Conservation (phyloP, 768 basidiomycete species). For the Suillus clintonianus region DNA sequence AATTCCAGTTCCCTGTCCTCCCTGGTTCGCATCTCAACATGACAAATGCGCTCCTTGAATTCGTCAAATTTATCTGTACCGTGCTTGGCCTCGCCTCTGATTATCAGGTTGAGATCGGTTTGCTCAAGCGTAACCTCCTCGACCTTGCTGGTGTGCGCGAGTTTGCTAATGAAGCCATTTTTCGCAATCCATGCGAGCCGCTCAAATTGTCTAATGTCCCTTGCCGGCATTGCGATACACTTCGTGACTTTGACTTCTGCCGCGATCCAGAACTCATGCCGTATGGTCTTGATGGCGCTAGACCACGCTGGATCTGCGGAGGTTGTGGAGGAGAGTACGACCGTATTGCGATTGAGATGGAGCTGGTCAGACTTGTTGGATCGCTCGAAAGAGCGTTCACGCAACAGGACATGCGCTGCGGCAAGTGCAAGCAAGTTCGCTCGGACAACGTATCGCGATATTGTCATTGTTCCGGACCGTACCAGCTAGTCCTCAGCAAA, state of each 20-base stretch:
- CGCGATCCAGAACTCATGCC: constrained; percentile 85
- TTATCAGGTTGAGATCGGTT: constrained; percentile 82
- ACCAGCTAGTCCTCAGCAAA: constrained; percentile 70
- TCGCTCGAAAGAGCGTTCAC: constrained; percentile 72
- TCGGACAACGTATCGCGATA: constrained; percentile 83
- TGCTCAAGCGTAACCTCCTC: constrained; percentile 86
- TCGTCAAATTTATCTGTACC: constrained; percentile 85
- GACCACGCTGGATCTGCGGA: constrained; percentile 66
- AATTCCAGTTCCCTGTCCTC: constrained; percentile 80
- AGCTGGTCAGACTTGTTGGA: constrained; percentile 75
- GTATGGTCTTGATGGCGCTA: constrained; percentile 45
- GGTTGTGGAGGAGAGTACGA: constrained; percentile 88
- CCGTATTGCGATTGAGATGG: constrained; percentile 82
- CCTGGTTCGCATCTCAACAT: constrained; percentile 85
- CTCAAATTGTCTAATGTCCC: constrained; percentile 85
- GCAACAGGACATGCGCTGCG: constrained; percentile 88
- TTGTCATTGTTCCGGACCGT: constrained; percentile 88
- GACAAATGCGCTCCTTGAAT: constrained; percentile 82
- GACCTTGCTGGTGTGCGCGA: constrained; percentile 86
- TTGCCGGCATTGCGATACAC: constrained; percentile 80
- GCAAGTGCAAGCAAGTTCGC: constrained; percentile 88
- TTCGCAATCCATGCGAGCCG: constrained; percentile 90
- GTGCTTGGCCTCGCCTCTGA: constrained; percentile 79
- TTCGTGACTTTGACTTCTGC: constrained; percentile 95
- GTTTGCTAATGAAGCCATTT: constrained; percentile 82